phyloP scores from a whole-genome alignment of 306 rosid genomes.

The Lathyrus oleraceus region DNA sequence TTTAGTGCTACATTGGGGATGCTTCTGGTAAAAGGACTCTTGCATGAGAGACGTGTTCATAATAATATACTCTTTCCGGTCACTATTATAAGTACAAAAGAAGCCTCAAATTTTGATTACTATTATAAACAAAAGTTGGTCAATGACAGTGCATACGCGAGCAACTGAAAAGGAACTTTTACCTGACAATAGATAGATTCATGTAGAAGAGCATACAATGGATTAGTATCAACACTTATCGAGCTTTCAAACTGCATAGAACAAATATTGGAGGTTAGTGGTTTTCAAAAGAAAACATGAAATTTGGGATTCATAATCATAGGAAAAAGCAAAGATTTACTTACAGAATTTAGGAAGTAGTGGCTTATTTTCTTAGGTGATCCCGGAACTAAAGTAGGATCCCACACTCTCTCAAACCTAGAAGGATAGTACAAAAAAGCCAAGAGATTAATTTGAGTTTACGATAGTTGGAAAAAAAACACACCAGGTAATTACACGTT shows the following conservation, averaged over 20 bases:
- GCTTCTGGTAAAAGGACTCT: neutral
- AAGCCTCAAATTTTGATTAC: too few species aligned
- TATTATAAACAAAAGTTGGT: neutral
- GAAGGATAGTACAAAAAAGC: constrained; percentile 17
- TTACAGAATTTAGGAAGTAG: constrained; percentile 75
- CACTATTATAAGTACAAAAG: too few species aligned
- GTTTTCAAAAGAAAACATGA: constrained; percentile 33
- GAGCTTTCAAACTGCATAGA: constrained; percentile 70
- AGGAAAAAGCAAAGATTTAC: constrained; percentile 38
- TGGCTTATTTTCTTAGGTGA: constrained; percentile 68
- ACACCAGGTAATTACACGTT: constrained; percentile 35
- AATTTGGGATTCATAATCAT: constrained; percentile 30
- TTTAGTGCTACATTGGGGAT: neutral
- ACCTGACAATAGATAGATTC: constrained; percentile 94
- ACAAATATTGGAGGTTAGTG: constrained; percentile 30
- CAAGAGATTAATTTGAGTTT: constrained; percentile 22
- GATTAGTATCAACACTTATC: constrained; percentile 61
- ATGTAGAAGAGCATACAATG: constrained; percentile 79
- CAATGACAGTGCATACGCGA: neutral
- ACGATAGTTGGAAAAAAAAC: neutral
- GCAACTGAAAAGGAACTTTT: constrained; percentile 26
- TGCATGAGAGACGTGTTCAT: neutral
- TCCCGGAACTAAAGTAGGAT: constrained; percentile 82
- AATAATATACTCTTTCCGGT: neutral
- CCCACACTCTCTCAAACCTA: constrained; percentile 97